Base-by-base conservation (phyloP, 129 eudicot genomes). In the Arctium minus region DNA sequence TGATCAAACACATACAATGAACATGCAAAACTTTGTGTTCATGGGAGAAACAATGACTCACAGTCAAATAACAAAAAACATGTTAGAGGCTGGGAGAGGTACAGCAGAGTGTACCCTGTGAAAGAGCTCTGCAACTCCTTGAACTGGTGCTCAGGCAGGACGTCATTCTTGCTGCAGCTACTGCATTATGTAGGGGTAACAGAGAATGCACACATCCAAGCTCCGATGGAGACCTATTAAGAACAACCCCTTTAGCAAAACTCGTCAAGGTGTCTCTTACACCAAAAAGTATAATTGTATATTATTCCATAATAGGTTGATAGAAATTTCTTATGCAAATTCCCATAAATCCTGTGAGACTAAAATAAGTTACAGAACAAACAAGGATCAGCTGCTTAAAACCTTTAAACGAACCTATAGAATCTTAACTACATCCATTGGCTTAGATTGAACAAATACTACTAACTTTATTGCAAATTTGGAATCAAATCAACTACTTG, bases 41-140 rank as follows among this genome's bases (percentile, higher is more conserved):
- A 82, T 73, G 39, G 29, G 67, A 86, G 68, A 77, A 78, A 76
- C 33, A 78, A 78, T 44, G 32, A 79, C 85, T 88, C 87, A 80
- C 85, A 79, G 29, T 68, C 76, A 86, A 27, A 81, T 37, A 90
- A 72, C 75, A 78, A 87, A 76, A 33, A 29, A 40, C 70, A 87
- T 68, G 84, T 87, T 90, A 90, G 90, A 89, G 88, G 88, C 74
- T 84, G 74, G 91, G 96, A 89, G 96, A 90, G 89, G 95, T 90
- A 80, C 92, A 84, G 89, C 89, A 91, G 93, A 88, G 89, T 87
- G 89, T 92, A 94, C 98, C 98, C 96, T 92, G 97, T 67, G 94
- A 91, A 88, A 92, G 96, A 53, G 97, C 90, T 87, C 94, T 84
- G 83, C 93, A 89, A 86, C 96, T 92, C 94, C 94, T 88, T 39